Evolutionary conservation across 1,139 yeast species (phyloP), one percentile per base, ranked within the genome.

Genomic region (Yamadazyma friedrichii): DNA sequence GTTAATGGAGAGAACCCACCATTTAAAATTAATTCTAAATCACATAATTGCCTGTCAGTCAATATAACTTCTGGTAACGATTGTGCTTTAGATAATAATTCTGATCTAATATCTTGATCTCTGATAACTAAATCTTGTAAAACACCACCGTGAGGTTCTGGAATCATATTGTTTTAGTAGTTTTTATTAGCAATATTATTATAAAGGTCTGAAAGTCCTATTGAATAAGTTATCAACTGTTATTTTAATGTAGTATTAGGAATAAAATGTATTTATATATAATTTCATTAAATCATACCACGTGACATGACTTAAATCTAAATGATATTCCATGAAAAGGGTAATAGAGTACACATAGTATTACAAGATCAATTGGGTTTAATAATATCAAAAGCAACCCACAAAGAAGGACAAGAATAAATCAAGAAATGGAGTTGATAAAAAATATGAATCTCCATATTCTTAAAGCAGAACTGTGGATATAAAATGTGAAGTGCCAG

Each of bases 1-100:
- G 80, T 79, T 53, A 91, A 75, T 35, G 98, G 98, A 36, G 96
- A 88, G 61, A 91, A 91, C 5, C 98, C 98, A 63, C 98, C 98
- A 55, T 85, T 86, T 50, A 91, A 71, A 57, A 91, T 87, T 63
- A 91, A 76, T 67, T 91, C 98, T 59, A 91, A 70, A 65, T 91
- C 98, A 66, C 98, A 91, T 46, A 91, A 74, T 64, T 91, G 98
- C 62, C 98, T 84, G 49, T 83, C 93, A 20, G 95, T 84, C 52
- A 91, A 74, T 15, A 67, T 68, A 44, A 85, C 65, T 33, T 78
- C 68, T 26, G 77, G 71, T 42, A 84, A 73, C 11, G 50, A 40
- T 20, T 61, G 48, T 8, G 74, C 56, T 65, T 88, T 94, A 28
- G 70, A 57, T 38, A 83, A 58, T 39, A 91, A 74, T 42, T 75